These are phyloP conservation scores for Stropharia rugosoannulata DNA, from an alignment of 768 basidiomycete genomes.

Conservation along the genomic window DNA sequence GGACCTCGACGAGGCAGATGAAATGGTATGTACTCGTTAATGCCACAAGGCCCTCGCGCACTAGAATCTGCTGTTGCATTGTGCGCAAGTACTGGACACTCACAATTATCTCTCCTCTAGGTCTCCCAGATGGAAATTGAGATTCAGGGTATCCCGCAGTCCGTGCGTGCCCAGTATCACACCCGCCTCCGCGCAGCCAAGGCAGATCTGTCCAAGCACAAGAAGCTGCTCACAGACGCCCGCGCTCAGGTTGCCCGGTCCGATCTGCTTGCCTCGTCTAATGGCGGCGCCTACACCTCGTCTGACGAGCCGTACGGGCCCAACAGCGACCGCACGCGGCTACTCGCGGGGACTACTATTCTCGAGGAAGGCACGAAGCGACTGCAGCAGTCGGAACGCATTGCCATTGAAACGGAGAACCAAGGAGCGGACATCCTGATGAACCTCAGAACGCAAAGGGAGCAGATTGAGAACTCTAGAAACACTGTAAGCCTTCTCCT, in stretches of 20 bases:
- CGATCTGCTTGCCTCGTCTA: slow-evolving; percentile 66
- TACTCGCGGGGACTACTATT: slow-evolving; percentile 75
- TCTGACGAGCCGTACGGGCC: slow-evolving; percentile 82
- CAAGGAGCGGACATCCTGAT: slow-evolving; percentile 91
- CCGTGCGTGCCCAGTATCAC: slow-evolving; percentile 76
- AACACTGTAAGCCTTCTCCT: slow-evolving; percentile 63
- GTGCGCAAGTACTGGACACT: too few relatives aligned
- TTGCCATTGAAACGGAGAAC: slow-evolving; percentile 95
- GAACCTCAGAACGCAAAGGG: slow-evolving; percentile 83
- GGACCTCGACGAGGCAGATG: slow-evolving; percentile 97
- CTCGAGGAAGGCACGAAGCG: slow-evolving; percentile 85
- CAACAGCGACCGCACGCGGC: slow-evolving; percentile 71
- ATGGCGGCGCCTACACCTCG: slow-evolving; percentile 33
- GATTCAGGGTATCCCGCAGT: slow-evolving; percentile 90
- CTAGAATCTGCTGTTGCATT: neutral
- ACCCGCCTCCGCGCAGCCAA: slow-evolving; percentile 74
- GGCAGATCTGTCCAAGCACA: slow-evolving; percentile 70
- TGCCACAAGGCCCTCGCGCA: neutral
- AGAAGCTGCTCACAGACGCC: slow-evolving; percentile 77
- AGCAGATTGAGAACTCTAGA: slow-evolving; percentile 91
- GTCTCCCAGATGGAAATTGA: slow-evolving; percentile 99
- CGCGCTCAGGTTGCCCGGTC: slow-evolving; percentile 68
- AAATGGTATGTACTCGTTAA: slow-evolving; percentile 66
- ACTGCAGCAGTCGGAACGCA: slow-evolving; percentile 85
- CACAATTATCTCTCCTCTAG: slow-evolving; percentile 37